A percentile compares a stretch with the other conserved stretches of the same genome.
phyloP scores from a whole-genome alignment of 805 yeast species.

The Komagataella pastoris region DNA sequence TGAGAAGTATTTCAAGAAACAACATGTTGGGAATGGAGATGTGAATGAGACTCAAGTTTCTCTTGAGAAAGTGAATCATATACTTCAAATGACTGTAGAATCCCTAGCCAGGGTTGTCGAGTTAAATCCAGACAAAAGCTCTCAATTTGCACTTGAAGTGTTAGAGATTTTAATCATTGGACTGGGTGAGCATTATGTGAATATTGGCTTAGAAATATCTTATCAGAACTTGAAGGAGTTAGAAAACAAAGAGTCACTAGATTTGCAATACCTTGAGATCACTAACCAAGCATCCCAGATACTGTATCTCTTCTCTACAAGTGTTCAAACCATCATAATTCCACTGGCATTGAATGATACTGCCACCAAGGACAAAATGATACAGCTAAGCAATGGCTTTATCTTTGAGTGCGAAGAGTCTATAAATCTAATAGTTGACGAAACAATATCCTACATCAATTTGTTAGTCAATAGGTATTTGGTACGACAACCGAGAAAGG shows the following conservation, averaged over 20 bases:
- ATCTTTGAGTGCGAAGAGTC: constrained; percentile 50
- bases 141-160: constrained; percentile 50
- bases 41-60: constrained; percentile 14
- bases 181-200: constrained; percentile 63
- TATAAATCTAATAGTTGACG: constrained; percentile 49
- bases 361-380: constrained; percentile 41
- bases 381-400: constrained; percentile 46
- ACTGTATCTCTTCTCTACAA: constrained; percentile 51
- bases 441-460: constrained; percentile 38
- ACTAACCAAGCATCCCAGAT: constrained; percentile 46
- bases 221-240: constrained; percentile 20
- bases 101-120: constrained; percentile 68
- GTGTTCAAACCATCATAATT: constrained; percentile 60
- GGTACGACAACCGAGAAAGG: constrained; percentile 63
- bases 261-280: constrained; percentile 33
- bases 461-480: constrained; percentile 35
- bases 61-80: constrained; percentile 39
- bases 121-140: constrained; percentile 46
- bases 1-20: constrained; percentile 12
- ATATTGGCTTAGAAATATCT: constrained; percentile 60
- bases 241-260: constrained; percentile 12
- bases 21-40: constrained; percentile 1
- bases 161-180: constrained; percentile 55
- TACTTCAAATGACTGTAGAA: constrained; percentile 63
- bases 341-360: constrained; percentile 60